Conservation (phyloP, 2,329 filamentous ascomycete species). For the Dothiorella sarmentorum region DNA sequence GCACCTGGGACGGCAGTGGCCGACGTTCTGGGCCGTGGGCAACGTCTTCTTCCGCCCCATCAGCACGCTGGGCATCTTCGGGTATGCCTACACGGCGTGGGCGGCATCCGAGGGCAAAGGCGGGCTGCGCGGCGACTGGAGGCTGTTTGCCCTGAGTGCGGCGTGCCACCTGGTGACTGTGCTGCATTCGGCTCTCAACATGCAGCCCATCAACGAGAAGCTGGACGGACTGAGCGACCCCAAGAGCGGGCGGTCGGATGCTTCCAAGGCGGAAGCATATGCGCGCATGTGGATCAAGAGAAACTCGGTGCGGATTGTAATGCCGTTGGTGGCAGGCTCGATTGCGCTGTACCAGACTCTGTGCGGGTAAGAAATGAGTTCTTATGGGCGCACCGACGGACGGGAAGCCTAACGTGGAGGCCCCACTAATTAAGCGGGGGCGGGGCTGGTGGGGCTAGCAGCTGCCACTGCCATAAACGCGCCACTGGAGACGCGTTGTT, state of each 20-base stretch:
- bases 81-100: slow-evolving; percentile 46
- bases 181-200: slow-evolving; percentile 49
- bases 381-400: slow-evolving; percentile 1
- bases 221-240: slow-evolving; percentile 42
- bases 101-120: slow-evolving; percentile 29
- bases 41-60: slow-evolving; percentile 54
- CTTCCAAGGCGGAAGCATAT: slow-evolving; percentile 31
- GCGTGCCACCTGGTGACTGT: slow-evolving; percentile 47
- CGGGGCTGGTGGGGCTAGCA: too few relatives aligned
- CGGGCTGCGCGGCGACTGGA: slow-evolving; percentile 42
- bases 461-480: too few relatives aligned
- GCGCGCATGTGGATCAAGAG: slow-evolving; percentile 36
- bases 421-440: too few relatives aligned
- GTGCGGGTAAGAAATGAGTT: not conserved
- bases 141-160: slow-evolving; percentile 43
- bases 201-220: slow-evolving; percentile 51
- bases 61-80: slow-evolving; percentile 46
- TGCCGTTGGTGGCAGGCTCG: slow-evolving; percentile 32
- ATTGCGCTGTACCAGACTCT: slow-evolving; percentile 31
- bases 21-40: slow-evolving; percentile 49
- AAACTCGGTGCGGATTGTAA: slow-evolving; percentile 36
- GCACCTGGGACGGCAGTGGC: slow-evolving; percentile 50
- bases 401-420: too few relatives aligned
- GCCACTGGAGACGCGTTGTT: too few relatives aligned
- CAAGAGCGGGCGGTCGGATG: slow-evolving; percentile 30